Evolutionary conservation across 768 basidiomycete genomes (phyloP).

Genomic region (Pleurotus tuber-regium): DNA sequence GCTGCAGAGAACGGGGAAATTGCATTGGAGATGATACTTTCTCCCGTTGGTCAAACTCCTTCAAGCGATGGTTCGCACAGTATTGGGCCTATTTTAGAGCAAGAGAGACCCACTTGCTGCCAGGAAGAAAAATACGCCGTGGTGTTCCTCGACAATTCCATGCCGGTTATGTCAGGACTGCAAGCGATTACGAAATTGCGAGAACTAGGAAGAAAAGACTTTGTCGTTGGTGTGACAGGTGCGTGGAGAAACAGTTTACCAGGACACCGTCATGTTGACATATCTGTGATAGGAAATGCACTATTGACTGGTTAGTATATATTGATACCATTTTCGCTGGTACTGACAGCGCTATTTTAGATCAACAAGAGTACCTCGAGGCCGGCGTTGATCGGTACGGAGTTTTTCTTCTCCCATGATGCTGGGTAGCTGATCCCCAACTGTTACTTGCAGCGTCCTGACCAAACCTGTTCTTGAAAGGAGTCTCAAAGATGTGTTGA

Average conservation of each 20-base stretch:
- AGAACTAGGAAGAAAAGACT: constrained; percentile 62
- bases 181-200: constrained; percentile 65
- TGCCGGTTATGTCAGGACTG: constrained; percentile 78
- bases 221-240: constrained; percentile 84
- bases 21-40: constrained; percentile 71
- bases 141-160: constrained; percentile 70
- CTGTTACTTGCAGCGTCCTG: constrained; percentile 48
- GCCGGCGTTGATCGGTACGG: constrained; percentile 76
- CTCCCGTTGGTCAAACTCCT: constrained; percentile 35
- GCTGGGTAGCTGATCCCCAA: constrained; percentile 13
- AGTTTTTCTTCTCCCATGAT: constrained; percentile 5
- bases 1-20: constrained; percentile 83
- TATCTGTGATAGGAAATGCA: constrained; percentile 44
- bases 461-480: constrained; percentile 80
- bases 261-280: not conserved
- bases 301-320: constrained; percentile 40
- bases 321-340: constrained; percentile 3
- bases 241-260: constrained; percentile 14
- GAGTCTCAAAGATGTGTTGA: constrained; percentile 42
- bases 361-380: constrained; percentile 73
- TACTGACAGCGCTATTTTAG: constrained; percentile 28
- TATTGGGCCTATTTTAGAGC: constrained; percentile 37
- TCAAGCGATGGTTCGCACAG: constrained; percentile 35
- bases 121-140: constrained; percentile 42
- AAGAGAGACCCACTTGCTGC: constrained; percentile 19